These are phyloP conservation scores for Cavenderia fasciculata DNA, from an alignment of 78 protist genomes.

Conservation along the genomic window DNA sequence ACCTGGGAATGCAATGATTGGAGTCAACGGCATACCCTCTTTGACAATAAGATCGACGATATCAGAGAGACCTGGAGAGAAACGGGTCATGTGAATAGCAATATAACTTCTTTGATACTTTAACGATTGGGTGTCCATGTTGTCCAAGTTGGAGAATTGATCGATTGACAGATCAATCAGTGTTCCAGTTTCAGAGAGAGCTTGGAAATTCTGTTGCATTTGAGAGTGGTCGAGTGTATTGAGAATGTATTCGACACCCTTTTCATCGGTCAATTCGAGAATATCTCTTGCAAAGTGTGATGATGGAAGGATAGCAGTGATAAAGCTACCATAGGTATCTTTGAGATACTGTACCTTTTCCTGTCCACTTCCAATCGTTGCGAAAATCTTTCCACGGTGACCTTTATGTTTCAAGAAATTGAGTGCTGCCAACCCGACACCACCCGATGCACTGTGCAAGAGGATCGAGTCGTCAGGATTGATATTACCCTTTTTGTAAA, in stretches of 20 bases:
- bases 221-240: neutral
- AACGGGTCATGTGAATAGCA: neutral
- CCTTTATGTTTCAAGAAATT: conserved; percentile 20
- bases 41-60: neutral
- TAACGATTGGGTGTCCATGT: neutral
- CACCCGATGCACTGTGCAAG: conserved; percentile 17
- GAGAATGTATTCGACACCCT: conserved; percentile 2
- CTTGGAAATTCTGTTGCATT: conserved; percentile 4
- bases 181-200: neutral
- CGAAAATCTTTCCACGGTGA: neutral
- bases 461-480: neutral
- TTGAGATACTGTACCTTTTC: neutral
- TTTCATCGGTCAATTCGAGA: neutral
- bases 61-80: neutral
- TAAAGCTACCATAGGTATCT: neutral
- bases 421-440: conserved; percentile 16
- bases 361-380: neutral
- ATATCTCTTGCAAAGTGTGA: neutral
- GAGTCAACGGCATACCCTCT: neutral
- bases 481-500: neutral
- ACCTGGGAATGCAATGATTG: neutral
- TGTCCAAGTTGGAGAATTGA: neutral
- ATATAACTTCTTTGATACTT: neutral
- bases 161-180: neutral
- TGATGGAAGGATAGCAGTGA: neutral